Evolutionary conservation across 2,329 filamentous ascomycete species (phyloP).

Genomic region (Pseudocercospora fuligena): DNA sequence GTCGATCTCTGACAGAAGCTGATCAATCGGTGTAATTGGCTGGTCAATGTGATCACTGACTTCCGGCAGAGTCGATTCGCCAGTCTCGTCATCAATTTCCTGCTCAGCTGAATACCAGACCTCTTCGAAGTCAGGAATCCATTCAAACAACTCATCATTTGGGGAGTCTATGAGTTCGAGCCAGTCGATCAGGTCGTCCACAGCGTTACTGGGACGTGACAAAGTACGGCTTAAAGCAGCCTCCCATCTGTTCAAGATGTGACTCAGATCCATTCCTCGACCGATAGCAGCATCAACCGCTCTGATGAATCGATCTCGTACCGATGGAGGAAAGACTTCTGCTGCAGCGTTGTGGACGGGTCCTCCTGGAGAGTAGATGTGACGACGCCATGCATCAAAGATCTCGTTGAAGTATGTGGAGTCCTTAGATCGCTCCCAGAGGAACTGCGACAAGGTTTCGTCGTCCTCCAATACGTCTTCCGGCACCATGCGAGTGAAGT

Average conservation of each 20-base stretch:
- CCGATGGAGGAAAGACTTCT: neutral
- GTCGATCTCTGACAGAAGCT: neutral
- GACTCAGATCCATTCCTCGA: neutral
- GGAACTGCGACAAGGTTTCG: neutral
- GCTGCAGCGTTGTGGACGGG: neutral
- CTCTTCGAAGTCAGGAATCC: neutral
- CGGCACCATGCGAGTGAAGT: neutral
- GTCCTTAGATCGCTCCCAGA: neutral
- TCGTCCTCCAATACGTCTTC: neutral
- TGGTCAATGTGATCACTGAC: neutral
- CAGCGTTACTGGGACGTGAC: neutral
- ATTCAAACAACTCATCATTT: neutral
- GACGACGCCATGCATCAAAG: neutral
- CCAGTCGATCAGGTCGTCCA: neutral
- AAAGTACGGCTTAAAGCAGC: neutral
- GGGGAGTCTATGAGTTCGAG: neutral
- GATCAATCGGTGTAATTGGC: neutral
- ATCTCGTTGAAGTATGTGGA: neutral
- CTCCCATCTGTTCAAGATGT: neutral
- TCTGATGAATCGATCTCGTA: neutral
- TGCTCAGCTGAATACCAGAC: neutral
- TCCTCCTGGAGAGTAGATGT: neutral
- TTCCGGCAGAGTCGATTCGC: neutral
- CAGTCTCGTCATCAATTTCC: neutral
- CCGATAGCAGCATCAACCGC: neutral